Percentiles rank a stretch among this genome's conserved stretches.
These are phyloP conservation scores for Ceriops tagal DNA, from an alignment of 345 rosid species.

Conservation along the genomic window DNA sequence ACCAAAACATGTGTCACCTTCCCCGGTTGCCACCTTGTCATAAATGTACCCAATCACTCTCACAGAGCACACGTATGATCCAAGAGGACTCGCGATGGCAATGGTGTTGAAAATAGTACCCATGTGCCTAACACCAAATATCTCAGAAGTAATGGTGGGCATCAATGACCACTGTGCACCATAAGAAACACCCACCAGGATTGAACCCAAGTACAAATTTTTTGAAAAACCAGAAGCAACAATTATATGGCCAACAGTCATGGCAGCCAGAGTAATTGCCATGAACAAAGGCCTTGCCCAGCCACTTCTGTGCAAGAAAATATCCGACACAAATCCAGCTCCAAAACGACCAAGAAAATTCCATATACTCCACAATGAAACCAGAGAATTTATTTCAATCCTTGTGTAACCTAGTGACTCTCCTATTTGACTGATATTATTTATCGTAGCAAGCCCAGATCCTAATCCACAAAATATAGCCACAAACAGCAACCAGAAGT, in stretches of 20 bases:
- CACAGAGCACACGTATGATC: slow-evolving; percentile 82
- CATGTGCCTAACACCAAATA: slow-evolving; percentile 75
- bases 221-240: slow-evolving; percentile 68
- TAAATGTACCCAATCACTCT: slow-evolving; percentile 70
- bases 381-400: slow-evolving; percentile 57
- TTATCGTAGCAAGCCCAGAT: slow-evolving; percentile 66
- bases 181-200: slow-evolving; percentile 71
- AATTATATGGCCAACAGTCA: slow-evolving; percentile 60
- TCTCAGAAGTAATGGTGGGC: slow-evolving; percentile 72
- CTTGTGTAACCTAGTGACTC: slow-evolving; percentile 70
- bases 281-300: slow-evolving; percentile 76
- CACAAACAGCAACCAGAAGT: slow-evolving; percentile 72
- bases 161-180: slow-evolving; percentile 87
- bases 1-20: slow-evolving; percentile 52
- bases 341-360: slow-evolving; percentile 88
- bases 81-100: slow-evolving; percentile 74
- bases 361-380: slow-evolving; percentile 84
- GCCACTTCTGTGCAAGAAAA: slow-evolving; percentile 56
- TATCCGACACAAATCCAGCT: slow-evolving; percentile 73
- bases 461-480: slow-evolving; percentile 82
- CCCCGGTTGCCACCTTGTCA: slow-evolving; percentile 51
- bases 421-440: slow-evolving; percentile 78
- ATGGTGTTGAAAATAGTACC: slow-evolving; percentile 89
- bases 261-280: slow-evolving; percentile 54
- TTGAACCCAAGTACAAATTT: slow-evolving; percentile 59